Evolutionary conservation across 441 rosid species (phyloP).

Genomic region (Adansonia madagascariensis): DNA sequence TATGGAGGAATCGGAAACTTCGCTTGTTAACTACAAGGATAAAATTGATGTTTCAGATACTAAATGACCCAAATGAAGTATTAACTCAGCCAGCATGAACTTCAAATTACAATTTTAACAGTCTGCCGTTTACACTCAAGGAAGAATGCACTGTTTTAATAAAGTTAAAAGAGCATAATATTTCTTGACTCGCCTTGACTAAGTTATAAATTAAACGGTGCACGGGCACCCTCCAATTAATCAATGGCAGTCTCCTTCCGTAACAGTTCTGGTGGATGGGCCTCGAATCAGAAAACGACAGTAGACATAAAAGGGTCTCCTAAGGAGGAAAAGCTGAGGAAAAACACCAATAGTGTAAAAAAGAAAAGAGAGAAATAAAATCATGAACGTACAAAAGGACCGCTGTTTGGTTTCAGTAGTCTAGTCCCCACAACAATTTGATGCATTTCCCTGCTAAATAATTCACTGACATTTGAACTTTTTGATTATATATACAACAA

Average conservation of each 20-base stretch:
- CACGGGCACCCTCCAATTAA: not conserved
- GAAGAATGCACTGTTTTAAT: not conserved
- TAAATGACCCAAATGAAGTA: not conserved
- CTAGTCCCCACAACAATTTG: conserved; percentile 2
- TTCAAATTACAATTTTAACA: not conserved
- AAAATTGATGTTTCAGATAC: not conserved
- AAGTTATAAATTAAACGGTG: not conserved
- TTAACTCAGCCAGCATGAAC: not conserved
- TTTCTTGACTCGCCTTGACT: not conserved
- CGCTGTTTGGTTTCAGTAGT: not conserved
- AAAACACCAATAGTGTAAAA: not conserved
- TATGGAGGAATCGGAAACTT: not conserved
- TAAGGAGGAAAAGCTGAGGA: not conserved
- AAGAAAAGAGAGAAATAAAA: not conserved
- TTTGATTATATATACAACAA: not conserved
- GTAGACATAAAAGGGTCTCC: conserved; percentile 10
- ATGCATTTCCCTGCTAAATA: not conserved
- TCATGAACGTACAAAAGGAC: not conserved
- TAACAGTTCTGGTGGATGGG: not conserved
- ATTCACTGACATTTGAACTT: conserved; percentile 16
- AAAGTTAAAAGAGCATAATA: not conserved
- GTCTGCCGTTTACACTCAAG: not conserved
- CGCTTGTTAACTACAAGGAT: not conserved
- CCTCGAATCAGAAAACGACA: conserved; percentile 17
- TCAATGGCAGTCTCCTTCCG: conserved; percentile 1